Percentiles rank a stretch among this genome's conserved stretches.
Conservation (phyloP, 2,329 filamentous ascomycete genomes). For the Ophiocordyceps camponoti-rufipedis region DNA sequence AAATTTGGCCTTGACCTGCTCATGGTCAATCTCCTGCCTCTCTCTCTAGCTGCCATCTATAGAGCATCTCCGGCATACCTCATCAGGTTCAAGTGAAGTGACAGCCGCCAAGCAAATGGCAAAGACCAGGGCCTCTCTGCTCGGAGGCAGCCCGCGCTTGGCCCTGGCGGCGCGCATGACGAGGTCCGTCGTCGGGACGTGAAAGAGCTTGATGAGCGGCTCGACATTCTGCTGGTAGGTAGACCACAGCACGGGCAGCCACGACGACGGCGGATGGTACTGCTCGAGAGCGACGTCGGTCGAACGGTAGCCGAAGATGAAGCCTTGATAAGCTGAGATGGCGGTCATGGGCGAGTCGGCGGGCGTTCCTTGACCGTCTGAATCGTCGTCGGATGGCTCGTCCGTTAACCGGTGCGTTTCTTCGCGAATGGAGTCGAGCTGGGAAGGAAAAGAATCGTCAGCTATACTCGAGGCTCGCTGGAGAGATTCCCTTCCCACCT, state of each 20-base stretch:
- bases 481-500: slow-evolving; percentile 28
- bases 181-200: slow-evolving; percentile 47
- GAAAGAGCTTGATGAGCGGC: slow-evolving; percentile 51
- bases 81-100: slow-evolving; percentile 39
- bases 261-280: slow-evolving; percentile 46
- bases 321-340: slow-evolving; percentile 43
- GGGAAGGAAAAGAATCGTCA: not conserved
- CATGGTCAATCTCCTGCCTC: not conserved
- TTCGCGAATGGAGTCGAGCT: slow-evolving; percentile 24
- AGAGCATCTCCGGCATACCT: slow-evolving; percentile 19
- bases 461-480: not conserved
- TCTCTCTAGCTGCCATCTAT: not conserved
- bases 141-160: slow-evolving; percentile 36
- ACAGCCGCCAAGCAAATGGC: slow-evolving; percentile 40
- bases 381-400: slow-evolving; percentile 28
- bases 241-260: slow-evolving; percentile 51
- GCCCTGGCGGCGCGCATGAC: slow-evolving; percentile 42
- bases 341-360: slow-evolving; percentile 19
- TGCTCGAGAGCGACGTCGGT: slow-evolving; percentile 46
- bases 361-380: slow-evolving; percentile 42
- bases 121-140: slow-evolving; percentile 45
- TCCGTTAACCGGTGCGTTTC: slow-evolving; percentile 28
- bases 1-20: slow-evolving; percentile 19
- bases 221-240: slow-evolving; percentile 59
- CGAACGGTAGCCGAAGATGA: slow-evolving; percentile 56